Evolutionary conservation across 1,139 yeast genomes (phyloP).

Genomic region (Diutina siamensis): DNA sequence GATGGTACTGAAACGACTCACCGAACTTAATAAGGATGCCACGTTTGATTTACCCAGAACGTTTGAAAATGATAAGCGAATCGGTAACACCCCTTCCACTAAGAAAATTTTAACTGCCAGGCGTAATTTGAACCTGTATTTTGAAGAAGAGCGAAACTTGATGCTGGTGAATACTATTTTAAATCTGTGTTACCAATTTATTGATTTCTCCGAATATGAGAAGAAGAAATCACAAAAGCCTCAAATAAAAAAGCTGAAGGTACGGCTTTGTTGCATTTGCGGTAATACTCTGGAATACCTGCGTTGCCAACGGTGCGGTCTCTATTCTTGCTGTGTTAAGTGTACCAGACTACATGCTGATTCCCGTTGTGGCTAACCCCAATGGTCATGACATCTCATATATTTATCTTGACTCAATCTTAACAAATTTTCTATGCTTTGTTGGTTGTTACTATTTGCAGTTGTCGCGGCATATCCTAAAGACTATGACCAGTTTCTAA

Average conservation of each 20-base stretch:
- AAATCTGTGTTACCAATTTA: conserved; percentile 10
- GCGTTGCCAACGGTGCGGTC: conserved; percentile 30
- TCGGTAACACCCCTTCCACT: conserved; percentile 36
- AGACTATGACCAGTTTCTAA: conserved; percentile 20
- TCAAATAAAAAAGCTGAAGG: conserved; percentile 19
- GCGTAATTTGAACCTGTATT: conserved; percentile 34
- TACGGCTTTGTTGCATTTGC: conserved; percentile 33
- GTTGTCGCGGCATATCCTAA: neutral
- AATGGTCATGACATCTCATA: neutral
- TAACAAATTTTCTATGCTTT: too few relatives aligned
- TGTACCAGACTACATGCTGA: conserved; percentile 32
- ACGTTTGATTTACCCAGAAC: conserved; percentile 34
- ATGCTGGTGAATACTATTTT: conserved; percentile 32
- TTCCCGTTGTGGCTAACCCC: conserved; percentile 28
- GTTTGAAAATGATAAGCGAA: conserved; percentile 20
- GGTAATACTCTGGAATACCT: conserved; percentile 29
- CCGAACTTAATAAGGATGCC: conserved; percentile 25
- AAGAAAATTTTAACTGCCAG: conserved; percentile 34
- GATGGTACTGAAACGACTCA: conserved; percentile 25
- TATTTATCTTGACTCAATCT: neutral
- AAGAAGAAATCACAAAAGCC: neutral
- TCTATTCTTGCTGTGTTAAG: conserved; percentile 30
- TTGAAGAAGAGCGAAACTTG: conserved; percentile 36
- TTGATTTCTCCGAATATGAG: conserved; percentile 4
- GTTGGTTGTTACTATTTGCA: neutral